Evolutionary conservation across 495 filamentous ascomycete species (phyloP).

Genomic region (Lindgomyces ingoldianus): DNA sequence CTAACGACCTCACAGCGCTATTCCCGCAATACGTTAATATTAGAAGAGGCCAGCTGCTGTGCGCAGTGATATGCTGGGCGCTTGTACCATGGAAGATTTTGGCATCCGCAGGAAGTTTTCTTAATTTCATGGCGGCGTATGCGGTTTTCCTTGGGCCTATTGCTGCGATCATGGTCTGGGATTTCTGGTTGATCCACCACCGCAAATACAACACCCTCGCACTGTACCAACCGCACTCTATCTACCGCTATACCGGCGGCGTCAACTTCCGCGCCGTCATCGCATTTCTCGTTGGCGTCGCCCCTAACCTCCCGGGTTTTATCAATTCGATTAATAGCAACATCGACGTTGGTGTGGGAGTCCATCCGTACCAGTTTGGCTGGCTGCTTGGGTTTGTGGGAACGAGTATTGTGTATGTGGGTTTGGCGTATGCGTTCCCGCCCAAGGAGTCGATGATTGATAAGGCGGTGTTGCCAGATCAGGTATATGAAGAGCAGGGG

Average conservation of each 20-base stretch:
- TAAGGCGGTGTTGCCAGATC: slow-evolving; percentile 38
- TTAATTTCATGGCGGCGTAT: slow-evolving; percentile 60
- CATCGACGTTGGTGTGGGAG: slow-evolving; percentile 52
- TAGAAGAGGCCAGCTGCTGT: slow-evolving; percentile 55
- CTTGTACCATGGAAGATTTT: slow-evolving; percentile 67
- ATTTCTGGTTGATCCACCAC: slow-evolving; percentile 69
- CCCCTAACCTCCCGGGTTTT: slow-evolving; percentile 62
- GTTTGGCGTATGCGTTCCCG: slow-evolving; percentile 47
- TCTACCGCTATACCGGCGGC: slow-evolving; percentile 57
- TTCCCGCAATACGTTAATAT: slow-evolving; percentile 63
- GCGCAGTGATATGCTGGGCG: slow-evolving; percentile 57
- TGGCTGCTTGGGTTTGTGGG: slow-evolving; percentile 58
- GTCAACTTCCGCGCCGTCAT: slow-evolving; percentile 67
- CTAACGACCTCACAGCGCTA: slow-evolving; percentile 61
- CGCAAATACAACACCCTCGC: slow-evolving; percentile 60
- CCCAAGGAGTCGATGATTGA: slow-evolving; percentile 47
- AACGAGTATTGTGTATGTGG: slow-evolving; percentile 52
- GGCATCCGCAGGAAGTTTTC: slow-evolving; percentile 56
- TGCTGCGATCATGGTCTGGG: slow-evolving; percentile 64
- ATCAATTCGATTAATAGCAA: slow-evolving; percentile 53
- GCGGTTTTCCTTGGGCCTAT: slow-evolving; percentile 69
- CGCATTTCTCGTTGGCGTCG: slow-evolving; percentile 64
- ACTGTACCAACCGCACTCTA: slow-evolving; percentile 57
- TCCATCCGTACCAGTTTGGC: slow-evolving; percentile 57
- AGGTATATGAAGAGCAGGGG: slow-evolving; percentile 36